Evolutionary conservation across 306 rosid genomes (phyloP).

Genomic region (Cicer pinnatifidum): DNA sequence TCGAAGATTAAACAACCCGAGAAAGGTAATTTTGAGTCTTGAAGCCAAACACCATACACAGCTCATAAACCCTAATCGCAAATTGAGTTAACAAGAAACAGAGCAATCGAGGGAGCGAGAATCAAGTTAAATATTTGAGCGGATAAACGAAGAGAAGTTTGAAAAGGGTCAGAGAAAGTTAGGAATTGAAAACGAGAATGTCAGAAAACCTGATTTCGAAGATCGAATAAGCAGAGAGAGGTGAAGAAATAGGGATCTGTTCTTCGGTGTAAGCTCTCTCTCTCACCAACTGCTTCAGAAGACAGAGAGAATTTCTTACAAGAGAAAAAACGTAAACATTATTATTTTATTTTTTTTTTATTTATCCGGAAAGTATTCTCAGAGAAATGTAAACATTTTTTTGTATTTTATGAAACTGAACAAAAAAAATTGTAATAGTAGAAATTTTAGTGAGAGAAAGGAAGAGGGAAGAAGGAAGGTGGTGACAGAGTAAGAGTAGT

Average conservation of each 20-base stretch:
- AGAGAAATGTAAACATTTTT: constrained; percentile 45
- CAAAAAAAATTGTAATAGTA: constrained; percentile 10
- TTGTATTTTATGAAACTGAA: constrained; percentile 36
- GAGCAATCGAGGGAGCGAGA: constrained; percentile 59
- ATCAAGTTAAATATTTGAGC: constrained; percentile 20
- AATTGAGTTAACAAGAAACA: constrained; percentile 54
- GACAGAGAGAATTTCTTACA: constrained; percentile 48
- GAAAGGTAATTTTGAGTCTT: constrained; percentile 34
- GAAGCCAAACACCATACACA: constrained; percentile 13
- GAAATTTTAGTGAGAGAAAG: constrained; percentile 52
- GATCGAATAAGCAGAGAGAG: constrained; percentile 52
- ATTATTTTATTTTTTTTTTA: not conserved
- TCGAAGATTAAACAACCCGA: constrained; percentile 36
- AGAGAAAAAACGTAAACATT: constrained; percentile 25
- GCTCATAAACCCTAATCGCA: constrained; percentile 74
- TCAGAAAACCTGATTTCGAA: constrained; percentile 40
- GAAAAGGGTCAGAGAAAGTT: constrained; percentile 32
- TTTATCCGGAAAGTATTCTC: not conserved
- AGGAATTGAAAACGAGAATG: constrained; percentile 50
- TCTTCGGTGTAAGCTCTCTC: constrained; percentile 38
- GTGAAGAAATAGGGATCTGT: constrained; percentile 76
- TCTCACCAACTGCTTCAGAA: constrained; percentile 52
- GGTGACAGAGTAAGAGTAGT: constrained; percentile 57
- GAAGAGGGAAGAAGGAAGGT: constrained; percentile 46
- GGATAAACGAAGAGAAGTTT: not conserved